A percentile compares a stretch with the other conserved stretches of the same genome.
These are phyloP conservation scores for Fusarium nurragi DNA, from an alignment of 2,329 filamentous ascomycete species.

Conservation along the genomic window DNA sequence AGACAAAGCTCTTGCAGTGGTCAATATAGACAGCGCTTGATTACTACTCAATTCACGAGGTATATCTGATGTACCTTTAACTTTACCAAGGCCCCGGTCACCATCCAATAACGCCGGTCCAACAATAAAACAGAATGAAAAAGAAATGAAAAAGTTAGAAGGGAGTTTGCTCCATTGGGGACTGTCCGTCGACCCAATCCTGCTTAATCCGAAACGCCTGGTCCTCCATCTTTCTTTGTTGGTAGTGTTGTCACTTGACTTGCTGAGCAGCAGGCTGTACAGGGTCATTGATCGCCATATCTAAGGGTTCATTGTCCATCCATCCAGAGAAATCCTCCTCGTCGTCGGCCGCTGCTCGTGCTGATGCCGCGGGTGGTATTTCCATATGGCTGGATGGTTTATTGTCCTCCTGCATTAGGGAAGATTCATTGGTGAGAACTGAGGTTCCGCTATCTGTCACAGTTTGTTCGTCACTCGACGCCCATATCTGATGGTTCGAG, in stretches of 20 bases:
- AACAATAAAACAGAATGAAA: constrained; percentile 5
- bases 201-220: constrained; percentile 28
- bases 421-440: constrained; percentile 14
- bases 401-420: constrained; percentile 17
- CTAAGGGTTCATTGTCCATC: constrained; percentile 48
- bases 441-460: constrained; percentile 24
- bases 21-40: not conserved
- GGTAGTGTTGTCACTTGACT: constrained; percentile 31
- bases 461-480: constrained; percentile 23
- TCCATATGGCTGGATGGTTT: constrained; percentile 11
- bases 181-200: constrained; percentile 14
- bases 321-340: constrained; percentile 51
- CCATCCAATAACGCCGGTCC: constrained; percentile 22
- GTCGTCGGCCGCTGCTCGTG: constrained; percentile 39
- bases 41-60: constrained; percentile 18
- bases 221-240: constrained; percentile 8
- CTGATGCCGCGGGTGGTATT: constrained; percentile 29
- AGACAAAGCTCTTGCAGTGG: not conserved
- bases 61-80: constrained; percentile 14
- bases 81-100: not conserved
- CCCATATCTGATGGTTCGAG: constrained; percentile 29
- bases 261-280: constrained; percentile 28
- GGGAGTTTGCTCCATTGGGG: constrained; percentile 10
- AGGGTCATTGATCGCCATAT: constrained; percentile 39
- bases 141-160: constrained; percentile 6